phyloP scores from a whole-genome alignment of 129 eudicot genomes.

The Calendula officinalis region DNA sequence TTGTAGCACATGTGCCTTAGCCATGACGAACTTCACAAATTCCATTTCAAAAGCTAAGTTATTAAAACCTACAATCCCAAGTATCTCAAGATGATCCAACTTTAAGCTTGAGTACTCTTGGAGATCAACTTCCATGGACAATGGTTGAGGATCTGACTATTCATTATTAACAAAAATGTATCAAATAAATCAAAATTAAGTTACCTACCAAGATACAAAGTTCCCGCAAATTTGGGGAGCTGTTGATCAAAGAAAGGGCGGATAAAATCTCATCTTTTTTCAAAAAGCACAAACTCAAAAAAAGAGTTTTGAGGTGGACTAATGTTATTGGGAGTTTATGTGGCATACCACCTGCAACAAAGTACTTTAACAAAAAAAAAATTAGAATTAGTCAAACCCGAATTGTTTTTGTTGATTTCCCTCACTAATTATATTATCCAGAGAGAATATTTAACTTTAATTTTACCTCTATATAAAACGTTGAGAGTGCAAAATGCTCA shows the following conservation, averaged over 20 bases:
- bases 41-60: too few relatives aligned
- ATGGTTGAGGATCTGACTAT: not conserved
- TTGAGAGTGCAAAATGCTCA: not conserved
- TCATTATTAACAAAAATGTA: not conserved
- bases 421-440: not conserved
- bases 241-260: not conserved
- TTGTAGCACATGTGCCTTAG: not conserved
- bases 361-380: not conserved
- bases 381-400: not conserved
- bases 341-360: not conserved
- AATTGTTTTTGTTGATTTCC: not conserved
- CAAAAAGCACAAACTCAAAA: not conserved
- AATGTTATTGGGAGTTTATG: not conserved
- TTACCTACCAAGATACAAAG: not conserved
- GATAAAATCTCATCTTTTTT: not conserved
- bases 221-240: not conserved
- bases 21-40: too few relatives aligned
- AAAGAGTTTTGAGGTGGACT: not conserved
- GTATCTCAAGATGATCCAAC: too few relatives aligned
- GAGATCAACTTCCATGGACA: not conserved
- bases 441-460: not conserved
- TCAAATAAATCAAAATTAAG: not conserved
- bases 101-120: too few relatives aligned
- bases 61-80: too few relatives aligned
- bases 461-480: not conserved